A percentile compares a stretch with the other conserved stretches of the same genome.
phyloP scores from a whole-genome alignment of 1,284 basidiomycete species.

The Melampsora larici-populina region DNA sequence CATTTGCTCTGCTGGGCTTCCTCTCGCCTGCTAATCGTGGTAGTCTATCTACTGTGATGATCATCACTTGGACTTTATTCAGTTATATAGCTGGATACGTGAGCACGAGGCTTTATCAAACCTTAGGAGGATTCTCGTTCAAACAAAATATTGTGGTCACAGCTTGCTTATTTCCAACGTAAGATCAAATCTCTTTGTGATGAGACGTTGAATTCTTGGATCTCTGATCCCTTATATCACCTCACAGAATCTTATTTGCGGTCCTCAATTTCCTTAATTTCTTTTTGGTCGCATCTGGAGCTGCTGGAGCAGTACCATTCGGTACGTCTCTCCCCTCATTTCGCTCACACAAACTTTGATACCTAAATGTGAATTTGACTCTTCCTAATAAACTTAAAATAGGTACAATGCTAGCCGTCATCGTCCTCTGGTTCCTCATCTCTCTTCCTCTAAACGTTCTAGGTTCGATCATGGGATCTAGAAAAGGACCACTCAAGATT shows the following conservation, averaged over 20 bases:
- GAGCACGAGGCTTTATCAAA: conserved; percentile 76
- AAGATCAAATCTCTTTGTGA: conserved; percentile 51
- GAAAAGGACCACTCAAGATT: conserved; percentile 67
- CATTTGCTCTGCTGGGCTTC: conserved; percentile 96
- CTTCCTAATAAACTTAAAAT: too few relatives aligned
- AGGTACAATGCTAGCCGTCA: conserved; percentile 72
- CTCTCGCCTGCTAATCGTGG: conserved; percentile 93
- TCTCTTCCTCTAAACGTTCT: conserved; percentile 69
- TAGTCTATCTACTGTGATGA: conserved; percentile 89
- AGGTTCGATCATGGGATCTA: conserved; percentile 71
- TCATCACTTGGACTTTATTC: conserved; percentile 77
- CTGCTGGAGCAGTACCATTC: conserved; percentile 94
- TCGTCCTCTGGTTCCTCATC: conserved; percentile 92
- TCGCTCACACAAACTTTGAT: neutral
- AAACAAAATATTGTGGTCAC: conserved; percentile 82
- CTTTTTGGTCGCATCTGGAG: conserved; percentile 76
- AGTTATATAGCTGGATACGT: conserved; percentile 73
- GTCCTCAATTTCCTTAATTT: conserved; percentile 66
- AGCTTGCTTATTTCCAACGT: conserved; percentile 83
- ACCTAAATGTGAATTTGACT: too few relatives aligned
- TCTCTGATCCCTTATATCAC: conserved; percentile 10
- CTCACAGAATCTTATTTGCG: conserved; percentile 67
- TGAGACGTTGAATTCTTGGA: conserved; percentile 37
- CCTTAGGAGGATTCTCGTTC: conserved; percentile 75
- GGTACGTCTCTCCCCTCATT: conserved; percentile 56